These are phyloP conservation scores for Allium sativum DNA, from an alignment of 106 monocot genomes.

Conservation along the genomic window DNA sequence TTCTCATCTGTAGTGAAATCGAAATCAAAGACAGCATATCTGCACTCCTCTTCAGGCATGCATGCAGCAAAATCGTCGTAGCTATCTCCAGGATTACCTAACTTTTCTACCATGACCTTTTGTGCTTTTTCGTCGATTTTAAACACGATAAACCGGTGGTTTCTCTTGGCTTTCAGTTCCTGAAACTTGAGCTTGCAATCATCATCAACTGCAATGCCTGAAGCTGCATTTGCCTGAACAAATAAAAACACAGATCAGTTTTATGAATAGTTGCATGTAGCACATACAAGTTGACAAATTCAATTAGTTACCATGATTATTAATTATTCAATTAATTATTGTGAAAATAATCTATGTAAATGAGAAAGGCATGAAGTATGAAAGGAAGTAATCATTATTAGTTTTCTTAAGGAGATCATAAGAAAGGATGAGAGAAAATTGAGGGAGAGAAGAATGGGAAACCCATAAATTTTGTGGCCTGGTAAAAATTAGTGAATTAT, in stretches of 20 bases:
- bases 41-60: constrained; percentile 39
- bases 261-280: neutral
- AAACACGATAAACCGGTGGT: constrained; percentile 49
- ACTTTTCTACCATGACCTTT: constrained; percentile 39
- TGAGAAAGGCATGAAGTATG: neutral
- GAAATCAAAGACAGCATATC: constrained; percentile 61
- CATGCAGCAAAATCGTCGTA: constrained; percentile 47
- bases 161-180: constrained; percentile 51
- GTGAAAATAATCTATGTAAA: neutral
- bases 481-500: too few relatives aligned
- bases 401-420: neutral
- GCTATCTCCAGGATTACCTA: constrained; percentile 43
- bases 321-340: neutral
- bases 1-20: constrained; percentile 59
- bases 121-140: constrained; percentile 55
- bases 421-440: neutral
- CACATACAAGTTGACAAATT: neutral
- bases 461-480: too few relatives aligned
- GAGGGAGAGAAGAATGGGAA: neutral
- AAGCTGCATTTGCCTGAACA: constrained; percentile 45
- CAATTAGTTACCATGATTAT: neutral
- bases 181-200: constrained; percentile 48
- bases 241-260: neutral
- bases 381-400: too few relatives aligned
- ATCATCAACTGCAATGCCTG: constrained; percentile 52